Base-by-base conservation (phyloP, 495 filamentous ascomycete genomes). In the Penicillium salamii region DNA sequence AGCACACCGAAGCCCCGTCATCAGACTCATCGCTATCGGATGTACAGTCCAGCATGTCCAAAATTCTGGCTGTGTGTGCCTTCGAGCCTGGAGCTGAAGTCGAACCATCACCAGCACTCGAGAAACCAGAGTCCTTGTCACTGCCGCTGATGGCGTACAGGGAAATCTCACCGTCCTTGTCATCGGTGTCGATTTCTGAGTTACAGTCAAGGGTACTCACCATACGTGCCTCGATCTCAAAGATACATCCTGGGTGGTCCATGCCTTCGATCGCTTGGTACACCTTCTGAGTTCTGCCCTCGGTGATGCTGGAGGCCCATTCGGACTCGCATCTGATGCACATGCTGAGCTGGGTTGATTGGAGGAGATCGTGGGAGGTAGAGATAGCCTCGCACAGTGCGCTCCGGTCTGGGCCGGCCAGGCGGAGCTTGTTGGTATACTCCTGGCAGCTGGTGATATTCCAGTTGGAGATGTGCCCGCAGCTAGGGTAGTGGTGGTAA, bases 391-490 rank as follows among this genome's bases (percentile, higher is more conserved):
- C 18, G 38, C 55, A 62, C 2, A 33, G 17, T 14, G 19, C 12
- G 5, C n/a, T 48, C 14, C 32, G 11, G n/a, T 37, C 29, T 17
- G 19, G 17, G 12, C 15, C 40, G 8, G 48, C 39, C 17, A 52
- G 26, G 5, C 57, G 55, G 13, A 68, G 44, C 8, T 31, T 40
- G 17, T 58, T 58, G 18, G 55, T 59, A 14, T 59, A 52, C 3
- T 53, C 55, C 7, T 48, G 20, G 39, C 67, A 70, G 46, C 53
- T 54, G 20, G 51, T 54, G 2, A 70, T 39, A 13, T 38, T 64
- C 40, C 53, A 66, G 32, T 50, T 53, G 42, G 56, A 50, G 34
- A 70, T 65, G 28, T 70, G 67, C 8, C 65, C 62, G 51, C 65
- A 70, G 18, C 6, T 26, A 17, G 52, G 40, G 28, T 61, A 64